phyloP scores from a whole-genome alignment of 306 rosid species.

The Dryas alaskensis region DNA sequence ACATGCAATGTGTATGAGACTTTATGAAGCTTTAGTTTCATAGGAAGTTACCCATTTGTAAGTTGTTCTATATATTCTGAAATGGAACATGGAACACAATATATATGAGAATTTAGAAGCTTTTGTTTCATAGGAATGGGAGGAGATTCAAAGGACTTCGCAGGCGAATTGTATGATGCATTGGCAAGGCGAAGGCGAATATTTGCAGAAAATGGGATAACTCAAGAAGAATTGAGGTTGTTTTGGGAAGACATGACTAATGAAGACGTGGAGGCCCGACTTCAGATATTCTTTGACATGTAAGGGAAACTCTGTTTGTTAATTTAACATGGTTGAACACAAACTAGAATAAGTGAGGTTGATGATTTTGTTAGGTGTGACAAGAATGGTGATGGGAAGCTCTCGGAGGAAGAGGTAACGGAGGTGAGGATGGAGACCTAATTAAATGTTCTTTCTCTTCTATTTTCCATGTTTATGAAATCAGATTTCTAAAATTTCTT shows the following conservation, averaged over 20 bases:
- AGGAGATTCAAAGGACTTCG: slow-evolving; percentile 80
- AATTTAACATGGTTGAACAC: not conserved
- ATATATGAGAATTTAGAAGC: not conserved
- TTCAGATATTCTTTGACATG: slow-evolving; percentile 96
- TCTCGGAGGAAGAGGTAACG: slow-evolving; percentile 80
- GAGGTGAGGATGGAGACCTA: slow-evolving; percentile 55
- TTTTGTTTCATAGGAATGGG: slow-evolving; percentile 67
- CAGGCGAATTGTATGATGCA: slow-evolving; percentile 69
- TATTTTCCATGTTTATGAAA: slow-evolving; percentile 10
- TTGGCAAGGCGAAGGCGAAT: slow-evolving; percentile 62
- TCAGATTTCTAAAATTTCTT: slow-evolving; percentile 26
- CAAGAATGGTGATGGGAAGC: slow-evolving; percentile 94
- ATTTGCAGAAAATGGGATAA: slow-evolving; percentile 39
- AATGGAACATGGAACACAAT: slow-evolving; percentile 7
- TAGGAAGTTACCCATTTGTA: slow-evolving; percentile 34
- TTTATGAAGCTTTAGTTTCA: slow-evolving; percentile 19
- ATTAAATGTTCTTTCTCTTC: not conserved
- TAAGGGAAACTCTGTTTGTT: slow-evolving; percentile 23
- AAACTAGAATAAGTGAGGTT: slow-evolving; percentile 22
- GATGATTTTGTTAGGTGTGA: slow-evolving; percentile 65
- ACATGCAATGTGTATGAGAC: not conserved
- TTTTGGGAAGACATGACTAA: slow-evolving; percentile 90
- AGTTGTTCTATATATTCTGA: not conserved
- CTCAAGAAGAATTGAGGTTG: slow-evolving; percentile 40
- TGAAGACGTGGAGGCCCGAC: slow-evolving; percentile 68